These are phyloP conservation scores for Gaultheria prostrata DNA, from an alignment of 148 eudicot species.

Conservation along the genomic window DNA sequence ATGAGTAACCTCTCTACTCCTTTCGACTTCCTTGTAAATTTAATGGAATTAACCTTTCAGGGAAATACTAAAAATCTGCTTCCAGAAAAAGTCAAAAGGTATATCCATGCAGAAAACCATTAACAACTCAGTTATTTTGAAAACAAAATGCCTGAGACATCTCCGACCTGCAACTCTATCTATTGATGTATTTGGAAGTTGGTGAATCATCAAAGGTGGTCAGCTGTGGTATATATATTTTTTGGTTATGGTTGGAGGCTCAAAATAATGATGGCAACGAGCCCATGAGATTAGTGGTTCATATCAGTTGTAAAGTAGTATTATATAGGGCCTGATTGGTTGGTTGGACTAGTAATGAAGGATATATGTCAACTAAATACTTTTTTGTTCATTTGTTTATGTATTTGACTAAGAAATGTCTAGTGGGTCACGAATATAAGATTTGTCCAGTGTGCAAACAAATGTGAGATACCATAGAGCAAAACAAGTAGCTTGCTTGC, in stretches of 20 bases:
- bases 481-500: neutral
- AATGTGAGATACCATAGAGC: neutral
- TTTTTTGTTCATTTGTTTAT: neutral
- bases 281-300: neutral
- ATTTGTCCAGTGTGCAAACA: neutral
- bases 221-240: neutral
- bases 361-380: neutral
- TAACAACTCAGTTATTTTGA: neutral
- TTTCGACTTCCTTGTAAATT: neutral
- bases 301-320: neutral
- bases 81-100: neutral
- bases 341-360: neutral
- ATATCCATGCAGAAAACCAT: neutral
- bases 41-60: neutral
- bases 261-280: neutral
- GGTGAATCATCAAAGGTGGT: neutral
- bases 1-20: slow-evolving; percentile 56
- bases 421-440: neutral
- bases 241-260: neutral
- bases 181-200: neutral
- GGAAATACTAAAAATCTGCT: neutral
- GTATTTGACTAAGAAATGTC: neutral
- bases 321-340: neutral
- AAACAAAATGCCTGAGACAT: neutral
- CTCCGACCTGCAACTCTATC: neutral